These are phyloP conservation scores for Solanum sejunctum DNA, from an alignment of 257 asterid species.

Conservation along the genomic window DNA sequence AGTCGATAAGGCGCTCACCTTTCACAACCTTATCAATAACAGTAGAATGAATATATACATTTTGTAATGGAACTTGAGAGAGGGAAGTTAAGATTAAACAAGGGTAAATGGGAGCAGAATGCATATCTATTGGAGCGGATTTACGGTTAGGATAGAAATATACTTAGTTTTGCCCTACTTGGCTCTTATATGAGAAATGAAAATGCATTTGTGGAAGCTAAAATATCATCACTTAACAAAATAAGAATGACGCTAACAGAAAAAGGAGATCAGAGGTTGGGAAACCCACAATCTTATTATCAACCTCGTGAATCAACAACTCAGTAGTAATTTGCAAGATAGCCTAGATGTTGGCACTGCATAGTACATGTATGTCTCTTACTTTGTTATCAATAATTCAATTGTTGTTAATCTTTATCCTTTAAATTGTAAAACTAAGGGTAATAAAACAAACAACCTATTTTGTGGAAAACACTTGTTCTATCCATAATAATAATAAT, in stretches of 20 bases:
- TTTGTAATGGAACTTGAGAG: not conserved
- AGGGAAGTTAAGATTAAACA: not conserved
- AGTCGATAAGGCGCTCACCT: no score
- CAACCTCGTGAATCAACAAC: not conserved
- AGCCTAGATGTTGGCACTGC: not conserved
- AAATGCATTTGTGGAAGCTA: not conserved
- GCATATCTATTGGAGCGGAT: not conserved
- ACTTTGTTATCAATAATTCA: not conserved
- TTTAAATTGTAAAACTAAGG: not conserved
- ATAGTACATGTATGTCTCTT: not conserved
- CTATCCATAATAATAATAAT: not conserved
- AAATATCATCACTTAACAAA: not conserved
- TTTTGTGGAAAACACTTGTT: not conserved
- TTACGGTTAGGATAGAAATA: not conserved
- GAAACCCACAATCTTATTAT: not conserved
- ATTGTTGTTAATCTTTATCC: not conserved
- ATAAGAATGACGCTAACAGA: not conserved
- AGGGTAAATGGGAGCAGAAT: not conserved
- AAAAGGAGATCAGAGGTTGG: not conserved
- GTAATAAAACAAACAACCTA: not conserved
- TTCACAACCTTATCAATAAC: not conserved
- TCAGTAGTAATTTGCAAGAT: not conserved
- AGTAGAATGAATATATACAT: not conserved
- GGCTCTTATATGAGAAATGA: not conserved
- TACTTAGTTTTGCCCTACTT: not conserved